Conservation (phyloP, 176 grass and related monocot species). For the Hordeum marinum region DNA sequence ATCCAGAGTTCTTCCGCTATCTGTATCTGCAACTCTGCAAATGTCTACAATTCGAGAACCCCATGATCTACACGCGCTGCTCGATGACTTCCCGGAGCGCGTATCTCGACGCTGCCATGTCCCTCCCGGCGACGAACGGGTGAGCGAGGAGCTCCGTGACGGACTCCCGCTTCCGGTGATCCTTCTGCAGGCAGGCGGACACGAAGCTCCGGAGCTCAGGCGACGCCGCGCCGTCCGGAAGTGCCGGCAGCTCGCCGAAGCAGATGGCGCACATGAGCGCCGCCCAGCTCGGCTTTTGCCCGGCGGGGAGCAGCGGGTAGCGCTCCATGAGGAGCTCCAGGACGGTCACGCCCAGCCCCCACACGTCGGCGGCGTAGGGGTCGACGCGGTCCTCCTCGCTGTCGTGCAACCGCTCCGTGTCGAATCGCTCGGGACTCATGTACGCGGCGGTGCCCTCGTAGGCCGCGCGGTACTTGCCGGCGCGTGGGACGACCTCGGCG, state of each 20-base stretch:
- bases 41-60: neutral
- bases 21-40: neutral
- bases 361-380: conserved; percentile 39
- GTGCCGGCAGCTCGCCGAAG: conserved; percentile 16
- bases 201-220: conserved; percentile 35
- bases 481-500: conserved; percentile 31
- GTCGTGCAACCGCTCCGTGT: neutral
- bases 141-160: neutral
- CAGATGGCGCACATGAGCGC: conserved; percentile 54
- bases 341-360: conserved; percentile 33
- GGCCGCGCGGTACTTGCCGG: neutral
- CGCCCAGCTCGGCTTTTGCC: conserved; percentile 37
- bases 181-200: conserved; percentile 39
- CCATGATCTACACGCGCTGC: neutral
- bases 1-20: no score
- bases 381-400: neutral
- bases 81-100: neutral
- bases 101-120: neutral
- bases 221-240: neutral
- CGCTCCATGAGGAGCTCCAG: conserved; percentile 32
- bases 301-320: conserved; percentile 38
- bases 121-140: neutral
- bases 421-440: neutral
- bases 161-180: neutral
- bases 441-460: neutral